Evolutionary conservation across 2,329 filamentous ascomycete genomes (phyloP).

Genomic region (Volutella citrinella): DNA sequence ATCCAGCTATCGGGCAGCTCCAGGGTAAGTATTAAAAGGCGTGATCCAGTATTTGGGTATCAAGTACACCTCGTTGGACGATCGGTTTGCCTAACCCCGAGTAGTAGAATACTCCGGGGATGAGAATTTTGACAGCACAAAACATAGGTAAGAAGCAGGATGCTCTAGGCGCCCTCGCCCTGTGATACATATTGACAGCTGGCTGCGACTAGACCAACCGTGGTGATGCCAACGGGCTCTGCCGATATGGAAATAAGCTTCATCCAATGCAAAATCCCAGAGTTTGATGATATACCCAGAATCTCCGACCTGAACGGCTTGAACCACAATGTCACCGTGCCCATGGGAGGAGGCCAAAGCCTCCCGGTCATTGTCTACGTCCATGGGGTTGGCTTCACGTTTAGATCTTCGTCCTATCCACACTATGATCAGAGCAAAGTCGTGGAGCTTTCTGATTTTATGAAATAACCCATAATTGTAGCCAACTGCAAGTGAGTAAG

Average conservation of each 20-base stretch:
- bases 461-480: conserved; percentile 1
- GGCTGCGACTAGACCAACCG: too few species aligned
- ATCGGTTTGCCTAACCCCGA: too few species aligned
- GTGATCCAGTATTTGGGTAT: too few species aligned
- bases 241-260: conserved; percentile 4
- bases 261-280: conserved; percentile 2
- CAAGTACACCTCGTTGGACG: too few species aligned
- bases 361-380: conserved; percentile 6
- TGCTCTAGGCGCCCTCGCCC: too few species aligned
- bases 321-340: conserved; percentile 6
- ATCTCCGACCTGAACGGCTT: conserved; percentile 4
- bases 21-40: too few species aligned
- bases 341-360: not conserved
- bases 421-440: conserved; percentile 7
- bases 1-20: too few species aligned
- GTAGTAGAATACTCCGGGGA: too few species aligned
- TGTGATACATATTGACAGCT: too few species aligned
- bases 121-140: too few species aligned
- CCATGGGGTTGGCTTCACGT: conserved; percentile 7
- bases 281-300: not conserved
- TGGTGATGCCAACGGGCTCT: too few species aligned
- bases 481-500: conserved; percentile 6
- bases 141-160: too few species aligned
- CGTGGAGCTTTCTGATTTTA: conserved; percentile 1
- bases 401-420: conserved; percentile 5